These are phyloP conservation scores for Aurantiochytrium sp. DNA, from an alignment of 108 stramenopile genomes.

Conservation along the genomic window DNA sequence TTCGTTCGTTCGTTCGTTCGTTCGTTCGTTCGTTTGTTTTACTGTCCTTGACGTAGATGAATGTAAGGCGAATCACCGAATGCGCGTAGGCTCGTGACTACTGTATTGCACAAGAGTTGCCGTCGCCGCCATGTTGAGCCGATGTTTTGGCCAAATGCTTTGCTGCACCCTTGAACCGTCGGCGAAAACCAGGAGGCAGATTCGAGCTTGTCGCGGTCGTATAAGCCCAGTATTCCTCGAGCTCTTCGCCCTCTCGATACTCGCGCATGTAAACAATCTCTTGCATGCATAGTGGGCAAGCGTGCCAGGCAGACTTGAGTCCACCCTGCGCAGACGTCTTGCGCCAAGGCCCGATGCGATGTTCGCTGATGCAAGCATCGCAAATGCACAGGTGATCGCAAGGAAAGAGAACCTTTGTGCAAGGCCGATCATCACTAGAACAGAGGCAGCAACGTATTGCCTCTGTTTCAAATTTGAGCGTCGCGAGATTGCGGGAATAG, in stretches of 20 bases:
- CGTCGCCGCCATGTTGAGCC: not conserved
- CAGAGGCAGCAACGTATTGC: not conserved
- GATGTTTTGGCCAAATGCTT: not conserved
- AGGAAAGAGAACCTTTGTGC: not conserved
- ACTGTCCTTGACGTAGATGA: no score
- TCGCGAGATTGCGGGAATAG: not conserved
- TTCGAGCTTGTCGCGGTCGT: not conserved
- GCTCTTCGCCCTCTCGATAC: not conserved
- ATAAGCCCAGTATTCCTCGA: not conserved
- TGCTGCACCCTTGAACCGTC: not conserved
- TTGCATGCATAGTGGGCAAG: constrained; percentile 2
- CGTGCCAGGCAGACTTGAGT: not conserved
- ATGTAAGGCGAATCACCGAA: no score
- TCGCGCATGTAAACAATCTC: not conserved
- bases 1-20: not conserved
- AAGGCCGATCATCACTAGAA: not conserved
- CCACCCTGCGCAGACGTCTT: not conserved
- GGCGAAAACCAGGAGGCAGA: not conserved
- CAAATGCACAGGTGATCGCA: constrained; percentile 13
- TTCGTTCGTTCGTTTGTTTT: not conserved
- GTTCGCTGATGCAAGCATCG: not conserved
- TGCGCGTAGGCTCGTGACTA: not conserved
- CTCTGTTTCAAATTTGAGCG: not conserved
- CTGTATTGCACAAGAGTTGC: not conserved
- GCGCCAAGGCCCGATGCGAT: not conserved